Conservation (phyloP, 805 yeast genomes). For the Saturnispora sanitii region DNA sequence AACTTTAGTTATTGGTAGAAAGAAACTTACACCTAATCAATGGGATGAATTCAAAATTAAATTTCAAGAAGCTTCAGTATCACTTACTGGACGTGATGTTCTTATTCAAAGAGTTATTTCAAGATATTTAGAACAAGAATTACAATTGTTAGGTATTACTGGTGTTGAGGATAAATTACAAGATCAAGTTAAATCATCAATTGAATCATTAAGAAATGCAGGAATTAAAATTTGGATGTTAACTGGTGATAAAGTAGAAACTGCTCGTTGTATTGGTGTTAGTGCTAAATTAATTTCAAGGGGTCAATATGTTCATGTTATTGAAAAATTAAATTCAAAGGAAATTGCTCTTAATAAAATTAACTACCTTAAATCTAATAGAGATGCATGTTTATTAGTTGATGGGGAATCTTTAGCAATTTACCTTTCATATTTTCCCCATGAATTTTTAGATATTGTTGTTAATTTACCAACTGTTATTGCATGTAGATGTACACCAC, state of each 20-base stretch:
- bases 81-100: slow-evolving; percentile 73
- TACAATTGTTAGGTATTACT: slow-evolving; percentile 83
- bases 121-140: slow-evolving; percentile 66
- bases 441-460: slow-evolving; percentile 71
- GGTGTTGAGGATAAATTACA: slow-evolving; percentile 97
- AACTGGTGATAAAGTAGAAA: slow-evolving; percentile 97
- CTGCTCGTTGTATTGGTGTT: slow-evolving; percentile 96
- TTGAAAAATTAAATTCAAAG: slow-evolving; percentile 44
- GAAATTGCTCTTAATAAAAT: slow-evolving; percentile 65
- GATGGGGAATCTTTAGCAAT: slow-evolving; percentile 87
- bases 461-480: slow-evolving; percentile 85
- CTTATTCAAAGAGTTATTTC: slow-evolving; percentile 59
- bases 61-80: slow-evolving; percentile 62
- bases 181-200: slow-evolving; percentile 80
- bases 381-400: slow-evolving; percentile 67
- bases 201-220: slow-evolving; percentile 88
- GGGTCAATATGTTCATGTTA: slow-evolving; percentile 86
- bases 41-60: slow-evolving; percentile 56
- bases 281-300: slow-evolving; percentile 86
- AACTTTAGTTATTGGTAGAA: slow-evolving; percentile 89
- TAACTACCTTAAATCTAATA: slow-evolving; percentile 57
- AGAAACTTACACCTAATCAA: slow-evolving; percentile 43
- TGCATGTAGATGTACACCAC: slow-evolving; percentile 98
- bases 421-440: slow-evolving; percentile 50
- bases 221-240: slow-evolving; percentile 98